Conservation (phyloP, 192 early-diverging fungal species). For the Umbelopsis ramanniana region DNA sequence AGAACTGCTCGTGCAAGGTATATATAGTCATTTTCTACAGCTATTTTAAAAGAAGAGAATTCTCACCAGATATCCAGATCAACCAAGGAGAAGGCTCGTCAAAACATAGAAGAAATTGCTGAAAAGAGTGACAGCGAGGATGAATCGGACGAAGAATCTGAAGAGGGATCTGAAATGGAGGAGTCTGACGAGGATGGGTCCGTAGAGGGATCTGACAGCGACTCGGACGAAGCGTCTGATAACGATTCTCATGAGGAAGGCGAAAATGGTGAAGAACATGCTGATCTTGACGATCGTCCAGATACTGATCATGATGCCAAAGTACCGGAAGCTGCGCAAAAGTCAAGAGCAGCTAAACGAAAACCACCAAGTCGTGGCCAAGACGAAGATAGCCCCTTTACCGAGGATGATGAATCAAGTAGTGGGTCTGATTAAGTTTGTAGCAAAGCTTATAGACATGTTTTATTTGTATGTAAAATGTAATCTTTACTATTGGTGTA, state of each 20-base stretch:
- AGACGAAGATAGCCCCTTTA: neutral
- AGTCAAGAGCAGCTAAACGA: neutral
- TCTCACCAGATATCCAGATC: neutral
- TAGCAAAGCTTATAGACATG: too few relatives aligned
- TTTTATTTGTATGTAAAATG: too few relatives aligned
- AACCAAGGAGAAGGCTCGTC: neutral
- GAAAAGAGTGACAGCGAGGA: neutral
- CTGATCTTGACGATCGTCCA: too few relatives aligned
- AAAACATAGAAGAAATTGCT: slow-evolving; percentile 1
- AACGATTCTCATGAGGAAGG: too few relatives aligned
- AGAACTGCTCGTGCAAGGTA: slow-evolving; percentile 10
- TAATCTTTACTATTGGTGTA: too few relatives aligned
- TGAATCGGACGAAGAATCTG: neutral
- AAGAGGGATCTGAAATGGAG: neutral
- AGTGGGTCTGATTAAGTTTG: neutral
- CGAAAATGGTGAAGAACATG: too few relatives aligned
- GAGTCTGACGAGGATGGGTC: neutral
- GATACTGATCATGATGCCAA: too few relatives aligned
- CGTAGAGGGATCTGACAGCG: neutral
- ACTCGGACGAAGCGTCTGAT: neutral
- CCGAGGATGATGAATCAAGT: neutral
- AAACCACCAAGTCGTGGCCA: neutral
- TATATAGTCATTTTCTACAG: neutral
- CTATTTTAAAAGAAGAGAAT: too few relatives aligned
- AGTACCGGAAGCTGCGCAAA: neutral